A percentile compares a stretch with the other conserved stretches of the same genome.
These are phyloP conservation scores for Chrysophaeum taylorii DNA, from an alignment of 352 stramenopile species.

Conservation along the genomic window DNA sequence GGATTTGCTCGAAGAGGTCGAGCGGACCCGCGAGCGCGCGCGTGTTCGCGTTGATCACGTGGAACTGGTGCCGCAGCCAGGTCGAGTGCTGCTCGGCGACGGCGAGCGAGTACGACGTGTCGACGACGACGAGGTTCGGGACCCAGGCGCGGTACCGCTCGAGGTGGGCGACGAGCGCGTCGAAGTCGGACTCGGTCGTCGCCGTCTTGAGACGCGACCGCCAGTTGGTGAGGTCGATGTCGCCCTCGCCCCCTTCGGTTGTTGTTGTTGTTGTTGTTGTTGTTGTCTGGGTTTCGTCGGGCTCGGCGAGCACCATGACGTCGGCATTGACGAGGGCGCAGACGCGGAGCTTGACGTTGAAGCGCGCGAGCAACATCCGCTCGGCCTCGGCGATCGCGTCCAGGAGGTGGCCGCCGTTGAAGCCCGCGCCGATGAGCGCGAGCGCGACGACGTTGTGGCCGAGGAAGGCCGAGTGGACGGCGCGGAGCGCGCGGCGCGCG, in stretches of 20 bases:
- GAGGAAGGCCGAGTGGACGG: constrained; percentile 85
- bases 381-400: constrained; percentile 50
- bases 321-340: constrained; percentile 21
- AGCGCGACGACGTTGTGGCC: constrained; percentile 80
- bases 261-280: constrained; percentile 7
- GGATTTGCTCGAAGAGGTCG: constrained; percentile 57
- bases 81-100: constrained; percentile 66
- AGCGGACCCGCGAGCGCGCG: constrained; percentile 63
- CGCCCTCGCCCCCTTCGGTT: background rate
- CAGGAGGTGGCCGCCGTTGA: constrained; percentile 71
- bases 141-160: constrained; percentile 71
- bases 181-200: constrained; percentile 35
- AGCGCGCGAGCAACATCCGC: constrained; percentile 39
- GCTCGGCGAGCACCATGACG: constrained; percentile 20
- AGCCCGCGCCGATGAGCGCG: constrained; percentile 69
- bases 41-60: constrained; percentile 83
- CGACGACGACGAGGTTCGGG: constrained; percentile 80
- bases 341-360: constrained; percentile 59
- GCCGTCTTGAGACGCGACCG: background rate
- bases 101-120: constrained; percentile 74
- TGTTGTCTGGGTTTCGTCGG: constrained; percentile 26
- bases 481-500: constrained; percentile 73
- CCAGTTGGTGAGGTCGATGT: no score
- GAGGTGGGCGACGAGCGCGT: constrained; percentile 58
- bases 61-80: constrained; percentile 73